phyloP scores from a whole-genome alignment of 129 eudicot genomes.

The Cynara cardunculus region DNA sequence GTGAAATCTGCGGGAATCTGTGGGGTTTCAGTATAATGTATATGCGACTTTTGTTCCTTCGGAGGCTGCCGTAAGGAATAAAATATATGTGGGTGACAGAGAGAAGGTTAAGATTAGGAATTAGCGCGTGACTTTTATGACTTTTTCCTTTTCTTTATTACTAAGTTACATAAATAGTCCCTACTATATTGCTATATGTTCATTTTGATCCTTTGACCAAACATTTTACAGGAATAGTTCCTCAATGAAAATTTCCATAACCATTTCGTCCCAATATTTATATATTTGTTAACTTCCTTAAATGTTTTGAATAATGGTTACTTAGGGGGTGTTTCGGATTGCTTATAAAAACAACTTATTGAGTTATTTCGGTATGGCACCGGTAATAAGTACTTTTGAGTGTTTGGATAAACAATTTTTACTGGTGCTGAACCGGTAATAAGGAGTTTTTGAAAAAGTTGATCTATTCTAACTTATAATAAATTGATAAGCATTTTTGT shows the following conservation, averaged over 20 bases:
- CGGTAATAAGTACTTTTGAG: too few relatives aligned
- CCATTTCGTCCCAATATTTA: not conserved
- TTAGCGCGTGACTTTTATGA: constrained; percentile 30
- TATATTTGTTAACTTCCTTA: not conserved
- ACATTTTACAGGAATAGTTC: not conserved
- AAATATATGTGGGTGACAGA: not conserved
- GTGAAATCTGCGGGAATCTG: constrained; percentile 23
- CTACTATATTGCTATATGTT: not conserved
- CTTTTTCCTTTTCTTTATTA: not conserved
- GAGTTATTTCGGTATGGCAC: too few relatives aligned
- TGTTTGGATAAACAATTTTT: too few relatives aligned
- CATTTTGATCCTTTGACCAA: not conserved
- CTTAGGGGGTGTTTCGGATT: too few relatives aligned
- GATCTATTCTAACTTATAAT: too few relatives aligned
- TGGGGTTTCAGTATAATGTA: constrained; percentile 18
- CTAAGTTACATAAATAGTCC: not conserved
- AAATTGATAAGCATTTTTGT: too few relatives aligned
- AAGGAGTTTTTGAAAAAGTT: too few relatives aligned
- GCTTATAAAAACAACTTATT: too few relatives aligned
- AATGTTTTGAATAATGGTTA: too few relatives aligned
- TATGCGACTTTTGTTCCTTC: constrained; percentile 19
- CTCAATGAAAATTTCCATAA: not conserved
- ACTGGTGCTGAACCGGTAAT: too few relatives aligned
- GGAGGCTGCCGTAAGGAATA: not conserved
- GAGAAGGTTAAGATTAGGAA: constrained; percentile 30